phyloP scores from a whole-genome alignment of 208 protist species.

The Herpetomonas muscarum region DNA sequence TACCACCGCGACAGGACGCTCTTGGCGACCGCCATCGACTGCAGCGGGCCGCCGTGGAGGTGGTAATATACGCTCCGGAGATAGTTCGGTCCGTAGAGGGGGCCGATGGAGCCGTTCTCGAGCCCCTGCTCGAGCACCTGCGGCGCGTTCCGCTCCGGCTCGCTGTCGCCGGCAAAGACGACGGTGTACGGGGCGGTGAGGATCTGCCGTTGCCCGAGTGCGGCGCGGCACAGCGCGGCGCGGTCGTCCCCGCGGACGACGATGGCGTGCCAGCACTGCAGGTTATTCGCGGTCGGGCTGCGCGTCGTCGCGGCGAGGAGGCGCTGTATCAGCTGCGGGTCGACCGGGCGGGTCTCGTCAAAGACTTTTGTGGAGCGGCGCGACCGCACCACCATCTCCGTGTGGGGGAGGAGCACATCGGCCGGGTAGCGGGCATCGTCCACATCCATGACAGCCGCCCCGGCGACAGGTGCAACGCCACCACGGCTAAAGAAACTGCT shows the following conservation, averaged over 20 bases:
- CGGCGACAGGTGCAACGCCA: background rate
- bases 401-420: background rate
- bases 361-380: constrained; percentile 63
- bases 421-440: background rate
- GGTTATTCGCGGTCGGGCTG: constrained; percentile 73
- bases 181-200: constrained; percentile 61
- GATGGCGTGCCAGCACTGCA: constrained; percentile 83
- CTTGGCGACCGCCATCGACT: constrained; percentile 49
- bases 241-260: constrained; percentile 55
- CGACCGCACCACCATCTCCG: constrained; percentile 26
- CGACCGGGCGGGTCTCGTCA: constrained; percentile 33
- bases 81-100: constrained; percentile 43
- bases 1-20: constrained; percentile 47
- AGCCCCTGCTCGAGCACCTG: constrained; percentile 60
- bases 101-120: constrained; percentile 18
- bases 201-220: constrained; percentile 68
- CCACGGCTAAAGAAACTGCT: background rate
- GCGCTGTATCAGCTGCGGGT: constrained; percentile 25
- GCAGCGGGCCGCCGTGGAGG: constrained; percentile 57
- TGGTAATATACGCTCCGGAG: constrained; percentile 72
- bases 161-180: constrained; percentile 71
- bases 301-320: constrained; percentile 57
- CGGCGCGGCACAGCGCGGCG: constrained; percentile 38
- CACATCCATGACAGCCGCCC: background rate
- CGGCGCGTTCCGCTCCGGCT: constrained; percentile 58